Evolutionary conservation across 768 basidiomycete species (phyloP), one percentile per base, ranked within the genome.

Genomic region (Russula vinacea): DNA sequence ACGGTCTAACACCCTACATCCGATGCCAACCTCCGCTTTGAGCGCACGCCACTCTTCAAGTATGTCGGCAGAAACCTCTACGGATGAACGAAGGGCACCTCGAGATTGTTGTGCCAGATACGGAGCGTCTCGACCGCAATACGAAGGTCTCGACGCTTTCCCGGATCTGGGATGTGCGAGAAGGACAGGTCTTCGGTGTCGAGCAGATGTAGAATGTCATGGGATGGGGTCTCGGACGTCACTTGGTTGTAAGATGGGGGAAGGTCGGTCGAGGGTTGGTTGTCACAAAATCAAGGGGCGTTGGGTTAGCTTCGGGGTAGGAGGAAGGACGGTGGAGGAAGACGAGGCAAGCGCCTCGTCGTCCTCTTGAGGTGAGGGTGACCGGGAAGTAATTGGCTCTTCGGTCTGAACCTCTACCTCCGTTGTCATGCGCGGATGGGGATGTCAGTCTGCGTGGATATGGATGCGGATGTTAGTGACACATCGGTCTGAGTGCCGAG

Each of bases 1-100:
- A 73, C 86, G 84, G 73, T 93, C 90, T 69, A 93, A 88, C 52
- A 90, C 88, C 33, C 77, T 68, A 69, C 91, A 93, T 32, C 86
- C 86, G 50, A 91, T 79, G 13, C 91, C 91, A 10, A 93, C 79
- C 71, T 92, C 89, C 32, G 83, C 83, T 74, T 93, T 90, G 59
- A 93, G 76, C 8, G 85, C 81, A 67, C 84, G 84, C 92, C 91
- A 93, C 67, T 90, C 90, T 67, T 87, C 88, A 26, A 81, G 73
- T 2, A 83, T 77, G 40, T 90, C 89, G 58, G 83, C 80, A 5
- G 89, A 85, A 32, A 93, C 76, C 13, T 81, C 81, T 2, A 73
- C 56, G 26, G 79, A 49, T 5, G 79, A 74, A 49, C 79, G 77
- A 56, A 81, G 73, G 81, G 81, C 40, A 80, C 64, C 44, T 72